Evolutionary conservation across 805 yeast species (phyloP), one percentile per base, ranked within the genome.

Genomic region (Isabelozyma heimii): DNA sequence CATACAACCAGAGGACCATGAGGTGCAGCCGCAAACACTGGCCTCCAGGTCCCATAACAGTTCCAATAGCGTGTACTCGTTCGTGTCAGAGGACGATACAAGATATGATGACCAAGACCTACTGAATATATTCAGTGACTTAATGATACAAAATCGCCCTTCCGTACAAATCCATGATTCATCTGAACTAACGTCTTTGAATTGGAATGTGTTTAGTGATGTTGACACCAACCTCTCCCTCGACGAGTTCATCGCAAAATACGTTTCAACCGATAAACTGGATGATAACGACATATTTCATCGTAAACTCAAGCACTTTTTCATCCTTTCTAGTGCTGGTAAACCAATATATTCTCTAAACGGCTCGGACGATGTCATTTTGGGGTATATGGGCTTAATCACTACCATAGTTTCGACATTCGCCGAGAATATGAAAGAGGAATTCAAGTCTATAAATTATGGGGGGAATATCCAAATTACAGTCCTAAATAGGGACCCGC

Each of bases 271-370:
- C 3, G 55, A 53, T 33, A 63, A 64, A 44, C 24, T 45, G 6
- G 37, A 49, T 9, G 52, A 51, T 26, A 15, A 40, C 5, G 16
- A 40, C 1, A 42, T 27, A 6, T 72, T 74, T 50, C 66, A 62
- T 47, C 37, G 49, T 16, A 73, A 70, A 43, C 56, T 69, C 47
- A 90, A 89, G 62, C 95, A 90, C 51, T 88, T 86, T 59, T 86
- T 89, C 56, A 80, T 91, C 3, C 70, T 91, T 8, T 87, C 96
- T 0, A 71, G 84, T 2, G 96, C 97, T 1, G 97, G 97, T 0
- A 91, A 91, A 62, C 96, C 96, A 2, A 85, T 91, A 5, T 91
- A 86, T 65, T 81, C 95, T 1, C 73, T 85, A 75, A 81, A 84
- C 61, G 95, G 94, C 2, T 70, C 82, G 2, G 91, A 88, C 46